Evolutionary conservation across 2,329 filamentous ascomycete species (phyloP), one percentile per base, ranked within the genome.

Genomic region (Sarocladium kiliense): DNA sequence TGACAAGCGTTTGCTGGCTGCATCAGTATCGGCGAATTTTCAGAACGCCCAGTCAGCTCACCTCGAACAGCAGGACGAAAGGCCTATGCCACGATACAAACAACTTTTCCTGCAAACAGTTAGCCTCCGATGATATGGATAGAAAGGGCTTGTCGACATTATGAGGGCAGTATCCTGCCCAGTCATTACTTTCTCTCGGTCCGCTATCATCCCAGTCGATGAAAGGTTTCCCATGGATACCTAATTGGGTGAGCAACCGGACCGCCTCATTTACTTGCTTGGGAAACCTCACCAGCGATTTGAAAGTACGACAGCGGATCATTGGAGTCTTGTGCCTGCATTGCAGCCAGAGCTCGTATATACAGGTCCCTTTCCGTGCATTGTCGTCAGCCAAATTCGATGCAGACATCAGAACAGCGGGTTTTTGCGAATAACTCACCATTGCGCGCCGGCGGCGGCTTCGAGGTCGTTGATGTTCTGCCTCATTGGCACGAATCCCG

Each of bases 71-170:
- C 7, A 75, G 68, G 41, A 82, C 62, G 57, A 79, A 84, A 3
- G 79, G 75, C 5, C 80, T 77, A 64, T 85, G 81, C 81, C 79
- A 84, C 18, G 76, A 66, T 6, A 74, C 62, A 58, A 82, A 80
- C 23, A 77, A 63, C n/a, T 71, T 66, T 63, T 80, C 75, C 77
- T 79, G 39, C 16, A 21, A 44, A 55, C 57, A 23, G 57, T 51
- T 19, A 55, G 51, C 36, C n/a, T n/a, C n/a, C n/a, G n/a, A n/a
- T n/a, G n/a, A n/a, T n/a, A n/a, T n/a, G n/a, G n/a, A n/a, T n/a
- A n/a, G n/a, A n/a, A n/a, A n/a, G n/a, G n/a, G n/a, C n/a, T n/a
- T n/a, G n/a, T n/a, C n/a, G 68, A 80, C 77, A 56, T 70, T 69
- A 49, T 81, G 76, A 16, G 75, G 76, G 53, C 76, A 79, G 61